Conservation (phyloP, 306 rosid genomes). For the Parietaria judaica region DNA sequence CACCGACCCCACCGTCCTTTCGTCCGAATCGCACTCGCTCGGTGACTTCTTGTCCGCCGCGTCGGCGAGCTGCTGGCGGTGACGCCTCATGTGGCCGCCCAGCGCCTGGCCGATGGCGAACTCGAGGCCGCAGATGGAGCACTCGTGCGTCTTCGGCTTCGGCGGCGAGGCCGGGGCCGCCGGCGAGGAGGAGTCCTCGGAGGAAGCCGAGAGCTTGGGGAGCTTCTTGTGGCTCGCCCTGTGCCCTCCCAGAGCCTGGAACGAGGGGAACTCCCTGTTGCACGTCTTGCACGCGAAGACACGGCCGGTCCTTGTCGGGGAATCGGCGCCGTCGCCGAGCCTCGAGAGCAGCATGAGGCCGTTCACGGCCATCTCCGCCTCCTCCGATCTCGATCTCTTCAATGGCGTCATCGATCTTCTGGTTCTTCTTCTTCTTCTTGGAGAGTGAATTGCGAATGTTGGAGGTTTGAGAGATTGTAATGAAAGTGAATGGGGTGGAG, state of each 20-base stretch:
- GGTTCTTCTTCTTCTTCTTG: background rate
- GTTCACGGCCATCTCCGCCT: conserved; percentile 12
- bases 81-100: conserved; percentile 95
- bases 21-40: background rate
- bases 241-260: conserved; percentile 91
- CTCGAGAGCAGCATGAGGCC: conserved; percentile 45
- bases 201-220: conserved; percentile 23
- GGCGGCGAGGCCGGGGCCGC: background rate
- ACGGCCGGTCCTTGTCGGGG: conserved; percentile 1
- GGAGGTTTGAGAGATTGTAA: background rate
- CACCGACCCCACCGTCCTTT: background rate
- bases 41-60: background rate
- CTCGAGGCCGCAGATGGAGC: conserved; percentile 63
- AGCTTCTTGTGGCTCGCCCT: conserved; percentile 74
- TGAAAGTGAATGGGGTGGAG: background rate
- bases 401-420: conserved; percentile 11
- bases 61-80: conserved; percentile 18
- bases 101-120: conserved; percentile 78
- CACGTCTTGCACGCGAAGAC: conserved; percentile 61
- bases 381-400: conserved; percentile 49
- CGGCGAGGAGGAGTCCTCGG: background rate
- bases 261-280: conserved; percentile 42
- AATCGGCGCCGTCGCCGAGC: conserved; percentile 19
- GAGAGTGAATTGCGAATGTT: no score
- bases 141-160: conserved; percentile 51